phyloP scores from a whole-genome alignment of 305 asterid genomes.

The Fraxinus greggii region DNA sequence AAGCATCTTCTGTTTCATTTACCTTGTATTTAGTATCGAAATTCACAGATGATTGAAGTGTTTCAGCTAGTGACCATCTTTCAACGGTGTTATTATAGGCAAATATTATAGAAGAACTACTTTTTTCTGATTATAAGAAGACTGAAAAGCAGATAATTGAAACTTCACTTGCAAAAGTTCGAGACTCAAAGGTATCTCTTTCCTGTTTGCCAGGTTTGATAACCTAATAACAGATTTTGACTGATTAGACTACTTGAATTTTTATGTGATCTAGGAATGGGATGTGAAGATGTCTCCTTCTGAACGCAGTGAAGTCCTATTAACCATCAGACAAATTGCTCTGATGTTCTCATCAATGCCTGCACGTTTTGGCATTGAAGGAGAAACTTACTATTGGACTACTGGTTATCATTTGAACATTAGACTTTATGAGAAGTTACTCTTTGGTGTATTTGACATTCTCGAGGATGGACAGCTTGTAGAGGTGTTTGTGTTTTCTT shows the following conservation, averaged over 20 bases:
- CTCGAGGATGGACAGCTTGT: conserved; percentile 86
- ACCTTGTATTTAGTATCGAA: conserved; percentile 20
- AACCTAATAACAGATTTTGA: conserved; percentile 19
- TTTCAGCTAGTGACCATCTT: conserved; percentile 32
- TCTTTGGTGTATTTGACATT: conserved; percentile 80
- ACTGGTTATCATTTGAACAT: conserved; percentile 74
- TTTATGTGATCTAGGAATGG: conserved; percentile 67
- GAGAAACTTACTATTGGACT: conserved; percentile 89
- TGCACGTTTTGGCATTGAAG: conserved; percentile 68
- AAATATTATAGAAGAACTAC: conserved; percentile 76
- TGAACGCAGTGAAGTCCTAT: conserved; percentile 64
- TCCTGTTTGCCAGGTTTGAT: conserved; percentile 20
- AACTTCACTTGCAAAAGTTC: conserved; percentile 61
- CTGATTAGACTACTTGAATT: conserved; percentile 23
- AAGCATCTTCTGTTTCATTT: neutral
- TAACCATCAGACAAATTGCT: conserved; percentile 62
- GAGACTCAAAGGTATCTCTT: conserved; percentile 61
- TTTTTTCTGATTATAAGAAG: conserved; percentile 49
- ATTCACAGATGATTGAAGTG: conserved; percentile 26
- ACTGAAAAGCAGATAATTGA: conserved; percentile 53
- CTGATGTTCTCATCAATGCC: conserved; percentile 62
- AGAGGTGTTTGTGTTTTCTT: conserved; percentile 56
- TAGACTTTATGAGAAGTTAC: conserved; percentile 84
- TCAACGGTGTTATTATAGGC: conserved; percentile 48
- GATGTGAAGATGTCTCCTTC: conserved; percentile 75